Evolutionary conservation across 2,329 filamentous ascomycete genomes (phyloP).

Genomic region (Paraconiothyrium sp.): DNA sequence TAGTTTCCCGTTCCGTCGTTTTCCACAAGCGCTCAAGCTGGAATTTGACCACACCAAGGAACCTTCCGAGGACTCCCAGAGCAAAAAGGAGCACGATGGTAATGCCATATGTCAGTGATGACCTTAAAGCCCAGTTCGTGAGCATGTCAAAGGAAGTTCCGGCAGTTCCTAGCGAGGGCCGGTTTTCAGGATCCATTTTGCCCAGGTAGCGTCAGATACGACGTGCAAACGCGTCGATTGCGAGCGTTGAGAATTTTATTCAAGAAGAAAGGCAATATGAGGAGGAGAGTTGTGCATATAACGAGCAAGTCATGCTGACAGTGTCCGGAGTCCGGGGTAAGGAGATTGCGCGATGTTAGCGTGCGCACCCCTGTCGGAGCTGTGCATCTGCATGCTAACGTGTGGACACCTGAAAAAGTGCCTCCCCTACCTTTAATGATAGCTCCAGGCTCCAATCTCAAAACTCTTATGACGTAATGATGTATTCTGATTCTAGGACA

Average conservation of each 20-base stretch:
- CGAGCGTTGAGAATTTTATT: too few relatives aligned
- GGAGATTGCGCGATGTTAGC: slow-evolving; percentile 2
- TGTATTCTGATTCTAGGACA: too few relatives aligned
- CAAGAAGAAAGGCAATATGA: too few relatives aligned
- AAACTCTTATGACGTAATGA: too few relatives aligned
- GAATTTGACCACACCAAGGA: slow-evolving; percentile 37
- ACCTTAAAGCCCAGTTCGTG: slow-evolving; percentile 38
- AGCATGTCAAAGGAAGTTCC: slow-evolving; percentile 39
- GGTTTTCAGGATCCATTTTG: neutral
- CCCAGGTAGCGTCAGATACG: too few relatives aligned
- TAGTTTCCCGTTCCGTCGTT: slow-evolving; percentile 8
- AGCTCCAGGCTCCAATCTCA: too few relatives aligned
- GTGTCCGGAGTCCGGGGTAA: neutral
- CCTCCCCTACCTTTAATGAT: too few relatives aligned
- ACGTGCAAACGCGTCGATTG: neutral
- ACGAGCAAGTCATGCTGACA: neutral
- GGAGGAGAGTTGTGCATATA: neutral
- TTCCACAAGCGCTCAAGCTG: slow-evolving; percentile 38
- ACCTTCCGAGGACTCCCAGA: slow-evolving; percentile 41
- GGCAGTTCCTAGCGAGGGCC: neutral
- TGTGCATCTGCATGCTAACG: too few relatives aligned
- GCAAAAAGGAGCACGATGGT: slow-evolving; percentile 40
- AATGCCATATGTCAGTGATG: slow-evolving; percentile 34
- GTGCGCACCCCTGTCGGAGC: slow-evolving; percentile 1
- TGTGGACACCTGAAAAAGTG: too few relatives aligned